Evolutionary conservation across 2,329 filamentous ascomycete species (phyloP).

Genomic region (Talaromyces funiculosus): DNA sequence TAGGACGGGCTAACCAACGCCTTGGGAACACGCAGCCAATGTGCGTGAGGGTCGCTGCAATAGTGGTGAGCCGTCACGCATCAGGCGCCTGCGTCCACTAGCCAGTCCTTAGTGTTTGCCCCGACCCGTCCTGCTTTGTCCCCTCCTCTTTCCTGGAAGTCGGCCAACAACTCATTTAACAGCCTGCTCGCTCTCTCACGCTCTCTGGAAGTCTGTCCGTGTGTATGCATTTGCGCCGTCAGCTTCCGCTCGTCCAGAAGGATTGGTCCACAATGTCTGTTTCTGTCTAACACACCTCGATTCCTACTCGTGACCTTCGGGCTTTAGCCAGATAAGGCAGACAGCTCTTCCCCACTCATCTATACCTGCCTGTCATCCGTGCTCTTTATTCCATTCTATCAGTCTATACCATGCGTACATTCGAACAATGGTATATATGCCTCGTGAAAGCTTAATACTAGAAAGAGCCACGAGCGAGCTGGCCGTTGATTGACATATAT

Average conservation of each 20-base stretch:
- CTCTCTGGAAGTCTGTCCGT: not conserved
- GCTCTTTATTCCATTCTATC: not conserved
- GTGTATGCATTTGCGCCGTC: not conserved
- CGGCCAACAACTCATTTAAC: not conserved
- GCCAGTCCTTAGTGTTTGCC: not conserved
- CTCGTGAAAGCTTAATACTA: not conserved
- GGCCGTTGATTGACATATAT: not conserved
- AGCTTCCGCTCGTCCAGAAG: not conserved
- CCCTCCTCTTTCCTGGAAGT: not conserved
- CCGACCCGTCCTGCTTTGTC: not conserved
- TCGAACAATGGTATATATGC: not conserved
- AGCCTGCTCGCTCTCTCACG: not conserved
- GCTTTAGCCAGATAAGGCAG: not conserved
- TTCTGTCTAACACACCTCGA: not conserved
- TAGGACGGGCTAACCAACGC: slow-evolving; percentile 10
- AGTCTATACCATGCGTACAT: not conserved
- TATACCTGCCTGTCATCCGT: not conserved
- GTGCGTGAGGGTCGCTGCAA: not conserved
- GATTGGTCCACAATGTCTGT: not conserved
- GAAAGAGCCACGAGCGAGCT: not conserved
- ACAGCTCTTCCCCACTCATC: slow-evolving; percentile 2
- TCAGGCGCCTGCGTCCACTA: slow-evolving; percentile 5
- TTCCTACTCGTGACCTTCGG: not conserved
- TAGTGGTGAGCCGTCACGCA: slow-evolving; percentile 11
- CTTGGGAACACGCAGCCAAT: slow-evolving; percentile 10